phyloP scores from a whole-genome alignment of 192 early-diverging fungal genomes.

The Nowakowskiella sp. region DNA sequence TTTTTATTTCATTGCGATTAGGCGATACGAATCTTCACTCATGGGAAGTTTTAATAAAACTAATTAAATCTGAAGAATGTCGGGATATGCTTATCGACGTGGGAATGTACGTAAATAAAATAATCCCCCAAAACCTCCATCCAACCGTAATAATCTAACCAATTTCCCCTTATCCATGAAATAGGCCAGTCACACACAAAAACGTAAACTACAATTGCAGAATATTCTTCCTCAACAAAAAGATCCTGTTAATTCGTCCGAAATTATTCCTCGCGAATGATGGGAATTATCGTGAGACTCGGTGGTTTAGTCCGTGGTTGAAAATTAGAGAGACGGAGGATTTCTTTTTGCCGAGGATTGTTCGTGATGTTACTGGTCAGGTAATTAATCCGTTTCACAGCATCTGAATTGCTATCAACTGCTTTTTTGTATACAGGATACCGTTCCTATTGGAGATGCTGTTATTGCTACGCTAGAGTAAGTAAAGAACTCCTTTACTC shows the following conservation, averaged over 20 bases:
- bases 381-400: background rate
- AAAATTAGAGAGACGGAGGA: constrained; percentile 60
- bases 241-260: constrained; percentile 91
- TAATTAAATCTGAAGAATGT: constrained; percentile 57
- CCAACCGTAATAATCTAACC: constrained; percentile 2
- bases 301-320: constrained; percentile 91
- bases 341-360: constrained; percentile 70
- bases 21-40: constrained; percentile 91
- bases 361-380: constrained; percentile 75
- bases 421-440: constrained; percentile 27
- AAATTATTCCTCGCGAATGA: constrained; percentile 95
- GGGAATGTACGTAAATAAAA: constrained; percentile 70
- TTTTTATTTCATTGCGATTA: constrained; percentile 11
- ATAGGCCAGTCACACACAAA: constrained; percentile 84
- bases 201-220: constrained; percentile 94
- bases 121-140: background rate
- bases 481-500: no score
- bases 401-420: background rate
- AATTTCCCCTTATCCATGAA: background rate
- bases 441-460: constrained; percentile 84
- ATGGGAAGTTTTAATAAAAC: constrained; percentile 79
- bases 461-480: constrained; percentile 73
- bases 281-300: constrained; percentile 93
- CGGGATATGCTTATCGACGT: constrained; percentile 84
- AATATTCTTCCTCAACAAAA: constrained; percentile 69